Conservation (phyloP, 441 rosid species). For the California macrophylla region DNA sequence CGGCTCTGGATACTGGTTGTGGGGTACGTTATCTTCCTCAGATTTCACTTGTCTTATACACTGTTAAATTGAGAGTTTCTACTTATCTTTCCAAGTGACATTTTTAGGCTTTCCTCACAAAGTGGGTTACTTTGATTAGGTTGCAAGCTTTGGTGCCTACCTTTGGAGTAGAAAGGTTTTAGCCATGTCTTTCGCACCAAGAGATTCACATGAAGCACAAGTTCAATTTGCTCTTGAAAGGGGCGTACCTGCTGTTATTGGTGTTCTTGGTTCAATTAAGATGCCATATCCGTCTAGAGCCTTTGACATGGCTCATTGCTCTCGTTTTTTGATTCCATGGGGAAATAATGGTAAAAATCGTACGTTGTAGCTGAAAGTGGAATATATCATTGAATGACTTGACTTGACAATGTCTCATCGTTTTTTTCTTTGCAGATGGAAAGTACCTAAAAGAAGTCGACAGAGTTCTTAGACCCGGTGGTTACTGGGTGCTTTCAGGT, state of each 20-base stretch:
- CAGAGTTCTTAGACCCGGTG: conserved; percentile 2
- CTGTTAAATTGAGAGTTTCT: too few species aligned
- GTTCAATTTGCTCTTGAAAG: conserved; percentile 18
- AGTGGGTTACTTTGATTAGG: not conserved
- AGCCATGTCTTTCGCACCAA: conserved; percentile 19
- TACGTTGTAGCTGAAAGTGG: not conserved
- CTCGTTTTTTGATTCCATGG: conserved; percentile 19
- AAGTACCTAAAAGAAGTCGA: conserved; percentile 5
- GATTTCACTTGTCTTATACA: not conserved
- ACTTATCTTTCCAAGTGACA: not conserved
- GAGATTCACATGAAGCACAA: conserved; percentile 20
- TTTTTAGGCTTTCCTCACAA: not conserved
- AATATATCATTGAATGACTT: not conserved
- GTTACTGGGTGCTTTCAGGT: not conserved
- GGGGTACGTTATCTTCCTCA: conserved; percentile 12
- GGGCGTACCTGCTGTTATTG: conserved; percentile 2
- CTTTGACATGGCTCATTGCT: conserved; percentile 17
- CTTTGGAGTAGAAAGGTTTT: conserved; percentile 11
- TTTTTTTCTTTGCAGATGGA: not conserved
- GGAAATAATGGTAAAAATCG: conserved; percentile 15
- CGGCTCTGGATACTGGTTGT: conserved; percentile 17
- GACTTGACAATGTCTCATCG: not conserved
- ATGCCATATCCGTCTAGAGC: conserved; percentile 17
- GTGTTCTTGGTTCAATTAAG: conserved; percentile 15
- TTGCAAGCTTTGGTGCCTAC: conserved; percentile 16